These are phyloP conservation scores for Agrocybe praecox DNA, from an alignment of 768 basidiomycete genomes.

Conservation along the genomic window DNA sequence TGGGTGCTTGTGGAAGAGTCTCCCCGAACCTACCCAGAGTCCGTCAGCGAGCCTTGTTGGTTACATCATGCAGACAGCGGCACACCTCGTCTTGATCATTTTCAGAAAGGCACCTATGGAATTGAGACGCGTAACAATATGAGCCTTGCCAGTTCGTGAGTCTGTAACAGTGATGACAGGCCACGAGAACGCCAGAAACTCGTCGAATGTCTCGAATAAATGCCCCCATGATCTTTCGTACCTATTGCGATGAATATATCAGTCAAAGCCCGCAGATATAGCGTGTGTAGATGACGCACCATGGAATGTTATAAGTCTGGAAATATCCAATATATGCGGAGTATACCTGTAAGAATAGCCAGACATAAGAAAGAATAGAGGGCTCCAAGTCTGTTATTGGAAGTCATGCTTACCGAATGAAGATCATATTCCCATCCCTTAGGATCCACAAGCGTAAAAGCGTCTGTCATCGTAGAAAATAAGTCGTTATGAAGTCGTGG, in stretches of 20 bases:
- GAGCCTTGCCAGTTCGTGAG: constrained; percentile 66
- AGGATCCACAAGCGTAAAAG: constrained; percentile 71
- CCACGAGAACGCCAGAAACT: constrained; percentile 83
- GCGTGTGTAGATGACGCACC: constrained; percentile 39
- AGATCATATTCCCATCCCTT: constrained; percentile 82
- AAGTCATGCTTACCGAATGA: constrained; percentile 58
- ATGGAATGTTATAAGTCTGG: constrained; percentile 67
- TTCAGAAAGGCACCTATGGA: constrained; percentile 77
- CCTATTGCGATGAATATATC: constrained; percentile 43
- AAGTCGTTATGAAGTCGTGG: constrained; percentile 3
- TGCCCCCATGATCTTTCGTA: constrained; percentile 82
- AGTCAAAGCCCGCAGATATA: constrained; percentile 2
- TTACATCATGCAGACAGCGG: constrained; percentile 5
- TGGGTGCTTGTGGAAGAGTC: constrained; percentile 70
- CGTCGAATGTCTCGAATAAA: constrained; percentile 77
- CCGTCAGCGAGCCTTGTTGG: constrained; percentile 1
- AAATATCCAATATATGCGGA: constrained; percentile 82
- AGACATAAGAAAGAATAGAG: constrained; percentile 1
- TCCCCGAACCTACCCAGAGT: constrained; percentile 66
- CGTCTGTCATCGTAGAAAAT: constrained; percentile 42
- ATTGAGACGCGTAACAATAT: constrained; percentile 77
- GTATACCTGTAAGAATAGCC: constrained; percentile 44
- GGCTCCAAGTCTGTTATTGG: too few species aligned
- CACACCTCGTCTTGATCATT: constrained; percentile 82
- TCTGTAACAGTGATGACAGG: constrained; percentile 81